phyloP scores from a whole-genome alignment of 305 asterid species.

The Rubia peregrina region DNA sequence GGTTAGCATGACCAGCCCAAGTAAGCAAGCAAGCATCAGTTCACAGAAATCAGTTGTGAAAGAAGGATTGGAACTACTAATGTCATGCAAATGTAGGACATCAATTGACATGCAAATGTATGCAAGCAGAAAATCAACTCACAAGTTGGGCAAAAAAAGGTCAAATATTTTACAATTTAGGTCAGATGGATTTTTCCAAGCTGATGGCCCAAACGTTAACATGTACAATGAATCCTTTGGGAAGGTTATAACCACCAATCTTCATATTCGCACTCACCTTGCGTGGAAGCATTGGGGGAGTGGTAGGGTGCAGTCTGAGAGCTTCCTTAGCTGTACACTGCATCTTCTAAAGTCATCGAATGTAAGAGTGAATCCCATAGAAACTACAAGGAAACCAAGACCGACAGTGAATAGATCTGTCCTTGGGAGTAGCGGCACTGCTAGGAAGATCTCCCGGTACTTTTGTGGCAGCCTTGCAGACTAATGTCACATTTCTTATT shows the following conservation, averaged over 20 bases:
- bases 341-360: constrained; percentile 91
- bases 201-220: constrained; percentile 54
- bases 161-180: constrained; percentile 16
- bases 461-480: constrained; percentile 60
- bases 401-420: constrained; percentile 88
- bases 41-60: too few relatives aligned
- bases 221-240: constrained; percentile 48
- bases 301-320: constrained; percentile 56
- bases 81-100: too few relatives aligned
- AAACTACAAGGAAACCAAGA: constrained; percentile 97
- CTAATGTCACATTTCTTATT: constrained; percentile 42
- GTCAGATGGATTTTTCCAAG: constrained; percentile 53
- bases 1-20: too few relatives aligned
- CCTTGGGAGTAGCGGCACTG: constrained; percentile 36
- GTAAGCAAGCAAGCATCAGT: too few relatives aligned
- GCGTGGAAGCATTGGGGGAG: constrained; percentile 58
- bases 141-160: too few relatives aligned
- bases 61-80: too few relatives aligned
- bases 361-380: constrained; percentile 93
- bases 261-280: constrained; percentile 42
- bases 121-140: too few relatives aligned
- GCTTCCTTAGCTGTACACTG: constrained; percentile 27
- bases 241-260: constrained; percentile 52
- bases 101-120: too few relatives aligned
- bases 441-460: constrained; percentile 63